A percentile compares a stretch with the other conserved stretches of the same genome.
Evolutionary conservation across 2,329 filamentous ascomycete genomes (phyloP).

Genomic region (Cladophialophora exuberans): DNA sequence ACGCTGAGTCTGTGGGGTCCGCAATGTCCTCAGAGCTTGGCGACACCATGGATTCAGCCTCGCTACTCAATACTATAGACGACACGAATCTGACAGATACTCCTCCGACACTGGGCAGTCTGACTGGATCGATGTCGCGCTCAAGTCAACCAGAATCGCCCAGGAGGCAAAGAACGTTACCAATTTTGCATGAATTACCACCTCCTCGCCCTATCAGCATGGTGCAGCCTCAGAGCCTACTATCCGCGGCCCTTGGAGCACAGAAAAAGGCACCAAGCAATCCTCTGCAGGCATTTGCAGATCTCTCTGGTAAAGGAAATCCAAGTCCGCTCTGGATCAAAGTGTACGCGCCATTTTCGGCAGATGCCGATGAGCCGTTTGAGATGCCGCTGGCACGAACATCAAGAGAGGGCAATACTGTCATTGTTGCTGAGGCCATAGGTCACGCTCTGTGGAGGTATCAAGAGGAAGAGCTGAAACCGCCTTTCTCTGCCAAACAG

Average conservation of each 20-base stretch:
- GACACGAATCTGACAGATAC: slow-evolving; percentile 48
- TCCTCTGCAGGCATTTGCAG: slow-evolving; percentile 63
- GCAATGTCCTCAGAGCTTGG: slow-evolving; percentile 59
- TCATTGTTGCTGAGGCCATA: slow-evolving; percentile 66
- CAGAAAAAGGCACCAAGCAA: slow-evolving; percentile 61
- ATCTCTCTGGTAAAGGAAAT: slow-evolving; percentile 64
- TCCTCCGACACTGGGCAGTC: slow-evolving; percentile 49
- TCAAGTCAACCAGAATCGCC: slow-evolving; percentile 49
- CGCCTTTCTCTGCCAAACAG: slow-evolving; percentile 55
- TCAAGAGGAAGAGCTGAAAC: slow-evolving; percentile 60
- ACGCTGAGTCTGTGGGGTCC: slow-evolving; percentile 51
- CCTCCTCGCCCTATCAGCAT: slow-evolving; percentile 65
- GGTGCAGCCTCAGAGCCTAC: slow-evolving; percentile 58
- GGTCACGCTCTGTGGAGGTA: slow-evolving; percentile 66
- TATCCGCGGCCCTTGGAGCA: slow-evolving; percentile 62
- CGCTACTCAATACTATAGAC: slow-evolving; percentile 56
- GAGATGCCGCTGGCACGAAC: slow-evolving; percentile 61
- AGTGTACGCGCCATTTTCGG: slow-evolving; percentile 64
- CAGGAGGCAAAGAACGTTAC: slow-evolving; percentile 52
- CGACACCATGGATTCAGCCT: slow-evolving; percentile 59
- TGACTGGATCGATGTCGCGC: slow-evolving; percentile 34
- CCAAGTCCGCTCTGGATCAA: slow-evolving; percentile 65
- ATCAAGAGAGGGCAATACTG: slow-evolving; percentile 56
- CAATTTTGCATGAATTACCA: slow-evolving; percentile 60
- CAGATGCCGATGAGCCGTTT: slow-evolving; percentile 58